Percentiles rank a stretch among this genome's conserved stretches.
phyloP scores from a whole-genome alignment of 805 yeast genomes.

The Wickerhamomyces hampshirensis region DNA sequence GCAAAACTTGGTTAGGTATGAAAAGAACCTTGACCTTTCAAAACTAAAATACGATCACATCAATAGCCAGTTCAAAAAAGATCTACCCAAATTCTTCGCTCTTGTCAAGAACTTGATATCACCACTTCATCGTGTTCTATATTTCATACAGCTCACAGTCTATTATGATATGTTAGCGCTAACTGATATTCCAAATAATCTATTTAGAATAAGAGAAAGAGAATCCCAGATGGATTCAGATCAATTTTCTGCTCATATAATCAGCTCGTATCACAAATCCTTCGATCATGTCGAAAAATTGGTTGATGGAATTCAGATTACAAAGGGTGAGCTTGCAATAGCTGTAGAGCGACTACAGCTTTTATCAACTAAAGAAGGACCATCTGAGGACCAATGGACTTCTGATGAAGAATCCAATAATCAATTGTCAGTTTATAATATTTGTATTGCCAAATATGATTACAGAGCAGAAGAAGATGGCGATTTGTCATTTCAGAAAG shows the following conservation, averaged over 20 bases:
- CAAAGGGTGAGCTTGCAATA: conserved; percentile 8
- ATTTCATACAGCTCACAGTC: conserved; percentile 34
- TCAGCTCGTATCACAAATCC: conserved; percentile 4
- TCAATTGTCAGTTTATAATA: too few species aligned
- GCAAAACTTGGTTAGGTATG: conserved; percentile 28
- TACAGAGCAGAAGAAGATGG: conserved; percentile 33
- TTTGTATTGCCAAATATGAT: conserved; percentile 37
- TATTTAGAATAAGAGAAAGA: conserved; percentile 9
- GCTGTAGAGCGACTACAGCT: conserved; percentile 1
- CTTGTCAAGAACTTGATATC: conserved; percentile 29
- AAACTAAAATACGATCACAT: conserved; percentile 33
- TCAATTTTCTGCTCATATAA: conserved; percentile 6
- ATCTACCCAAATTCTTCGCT: conserved; percentile 40
- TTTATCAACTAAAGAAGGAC: too few species aligned
- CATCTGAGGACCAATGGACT: too few species aligned
- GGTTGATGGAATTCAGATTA: conserved; percentile 5
- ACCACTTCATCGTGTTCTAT: conserved; percentile 28
- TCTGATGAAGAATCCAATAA: too few species aligned
- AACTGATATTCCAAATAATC: conserved; percentile 8
- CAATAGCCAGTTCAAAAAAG: conserved; percentile 38
- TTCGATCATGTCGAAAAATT: too few species aligned
- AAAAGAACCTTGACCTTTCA: conserved; percentile 27
- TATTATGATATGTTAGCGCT: conserved; percentile 28
- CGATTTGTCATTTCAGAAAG: conserved; percentile 40
- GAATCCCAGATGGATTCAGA: conserved; percentile 4